These are phyloP conservation scores for Cucurbita pepo DNA, from an alignment of 306 rosid genomes.

Conservation along the genomic window DNA sequence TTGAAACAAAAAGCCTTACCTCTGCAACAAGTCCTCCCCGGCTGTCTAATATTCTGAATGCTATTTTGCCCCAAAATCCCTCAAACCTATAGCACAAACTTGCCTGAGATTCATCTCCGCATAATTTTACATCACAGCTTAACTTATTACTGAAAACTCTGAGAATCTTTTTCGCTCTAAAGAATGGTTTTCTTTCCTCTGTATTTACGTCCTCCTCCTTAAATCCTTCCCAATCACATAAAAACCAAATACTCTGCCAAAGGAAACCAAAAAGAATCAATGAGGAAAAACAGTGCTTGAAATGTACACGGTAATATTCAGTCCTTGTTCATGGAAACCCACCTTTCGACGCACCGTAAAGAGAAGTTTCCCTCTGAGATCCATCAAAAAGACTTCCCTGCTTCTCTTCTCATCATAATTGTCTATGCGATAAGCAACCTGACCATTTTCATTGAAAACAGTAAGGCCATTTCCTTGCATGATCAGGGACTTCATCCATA, in stretches of 20 bases:
- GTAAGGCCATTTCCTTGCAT: conserved; percentile 32
- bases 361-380: conserved; percentile 21
- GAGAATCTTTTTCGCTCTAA: conserved; percentile 11
- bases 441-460: conserved; percentile 16
- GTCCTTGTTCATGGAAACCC: background rate
- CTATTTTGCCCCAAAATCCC: conserved; percentile 20
- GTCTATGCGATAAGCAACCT: conserved; percentile 19
- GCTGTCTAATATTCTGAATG: conserved; percentile 30
- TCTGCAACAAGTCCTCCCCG: conserved; percentile 50
- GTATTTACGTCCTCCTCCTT: background rate
- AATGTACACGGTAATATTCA: background rate
- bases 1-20: conserved; percentile 17
- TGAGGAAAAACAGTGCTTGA: background rate
- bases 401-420: conserved; percentile 20
- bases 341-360: conserved; percentile 20
- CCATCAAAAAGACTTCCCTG: conserved; percentile 27
- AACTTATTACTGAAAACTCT: background rate
- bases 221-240: background rate
- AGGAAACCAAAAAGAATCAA: background rate
- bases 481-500: conserved; percentile 32
- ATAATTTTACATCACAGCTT: background rate
- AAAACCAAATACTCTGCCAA: background rate
- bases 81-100: conserved; percentile 11
- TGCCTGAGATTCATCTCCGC: background rate
- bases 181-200: conserved; percentile 3